phyloP scores from a whole-genome alignment of 257 asterid genomes.

The Solanum pennellii region DNA sequence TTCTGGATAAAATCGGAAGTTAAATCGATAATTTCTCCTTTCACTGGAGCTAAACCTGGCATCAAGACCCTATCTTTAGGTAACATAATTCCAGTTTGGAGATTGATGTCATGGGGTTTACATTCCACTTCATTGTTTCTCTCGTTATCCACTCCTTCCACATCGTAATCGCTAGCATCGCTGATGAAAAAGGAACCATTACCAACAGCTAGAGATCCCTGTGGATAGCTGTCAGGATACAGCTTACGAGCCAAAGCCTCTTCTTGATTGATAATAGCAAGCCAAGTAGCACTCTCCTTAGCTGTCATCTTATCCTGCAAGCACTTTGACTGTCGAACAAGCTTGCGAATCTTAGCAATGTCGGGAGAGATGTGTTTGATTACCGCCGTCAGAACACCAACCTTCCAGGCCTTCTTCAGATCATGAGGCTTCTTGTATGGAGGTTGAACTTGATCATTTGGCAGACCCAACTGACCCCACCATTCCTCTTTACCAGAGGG shows the following conservation, averaged over 20 bases:
- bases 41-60: conserved; percentile 23
- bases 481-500: conserved; percentile 49
- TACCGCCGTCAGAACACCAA: conserved; percentile 35
- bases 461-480: conserved; percentile 33
- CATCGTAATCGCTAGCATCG: conserved; percentile 35
- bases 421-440: conserved; percentile 58
- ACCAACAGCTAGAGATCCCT: conserved; percentile 4
- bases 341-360: conserved; percentile 33
- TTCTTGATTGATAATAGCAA: conserved; percentile 41
- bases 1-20: conserved; percentile 25
- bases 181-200: conserved; percentile 16
- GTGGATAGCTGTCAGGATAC: conserved; percentile 22
- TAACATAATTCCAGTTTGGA: conserved; percentile 10
- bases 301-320: conserved; percentile 54
- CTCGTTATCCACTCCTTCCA: conserved; percentile 34
- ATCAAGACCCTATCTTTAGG: not conserved
- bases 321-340: conserved; percentile 35
- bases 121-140: conserved; percentile 13
- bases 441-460: conserved; percentile 30
- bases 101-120: conserved; percentile 23
- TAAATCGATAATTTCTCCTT: conserved; percentile 35
- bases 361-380: conserved; percentile 47
- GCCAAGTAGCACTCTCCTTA: conserved; percentile 52
- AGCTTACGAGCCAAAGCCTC: conserved; percentile 26
- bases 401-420: conserved; percentile 47